Evolutionary conservation across 257 asterid species (phyloP).

Genomic region (Apocynum venetum): DNA sequence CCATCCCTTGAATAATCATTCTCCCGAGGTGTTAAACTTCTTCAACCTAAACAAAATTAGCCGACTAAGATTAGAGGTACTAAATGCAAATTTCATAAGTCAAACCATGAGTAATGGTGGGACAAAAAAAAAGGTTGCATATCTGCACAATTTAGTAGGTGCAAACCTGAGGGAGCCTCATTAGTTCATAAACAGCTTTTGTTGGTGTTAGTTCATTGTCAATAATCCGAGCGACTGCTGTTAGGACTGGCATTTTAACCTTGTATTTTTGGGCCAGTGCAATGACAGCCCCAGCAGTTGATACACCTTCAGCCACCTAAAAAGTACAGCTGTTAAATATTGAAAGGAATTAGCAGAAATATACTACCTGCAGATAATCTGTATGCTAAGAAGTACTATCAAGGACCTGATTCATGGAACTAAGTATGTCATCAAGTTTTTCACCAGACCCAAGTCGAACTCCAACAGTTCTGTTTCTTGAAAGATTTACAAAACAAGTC

Average conservation of each 20-base stretch:
- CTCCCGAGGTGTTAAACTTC: conserved; percentile 35
- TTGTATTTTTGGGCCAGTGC: conserved; percentile 84
- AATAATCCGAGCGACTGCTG: conserved; percentile 86
- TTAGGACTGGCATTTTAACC: conserved; percentile 86
- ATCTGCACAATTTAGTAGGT: neutral
- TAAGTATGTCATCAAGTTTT: conserved; percentile 74
- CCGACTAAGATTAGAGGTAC: neutral
- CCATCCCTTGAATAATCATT: neutral
- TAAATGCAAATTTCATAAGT: neutral
- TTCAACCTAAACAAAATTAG: conserved; percentile 33
- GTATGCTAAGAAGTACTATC: neutral
- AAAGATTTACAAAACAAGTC: conserved; percentile 87
- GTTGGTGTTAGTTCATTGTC: conserved; percentile 85
- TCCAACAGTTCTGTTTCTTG: conserved; percentile 91
- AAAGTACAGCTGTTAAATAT: conserved; percentile 7
- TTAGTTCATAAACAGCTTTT: conserved; percentile 79
- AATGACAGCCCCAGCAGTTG: conserved; percentile 93
- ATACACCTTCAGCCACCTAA: conserved; percentile 91
- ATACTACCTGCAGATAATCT: neutral
- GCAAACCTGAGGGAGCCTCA: conserved; percentile 94
- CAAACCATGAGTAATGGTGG: neutral
- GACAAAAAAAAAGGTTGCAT: neutral
- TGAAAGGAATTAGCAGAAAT: conserved; percentile 8
- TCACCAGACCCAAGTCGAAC: conserved; percentile 98
- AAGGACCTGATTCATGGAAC: conserved; percentile 77